Base-by-base conservation (phyloP, 2,329 filamentous ascomycete species). In the Bertia moriformis region DNA sequence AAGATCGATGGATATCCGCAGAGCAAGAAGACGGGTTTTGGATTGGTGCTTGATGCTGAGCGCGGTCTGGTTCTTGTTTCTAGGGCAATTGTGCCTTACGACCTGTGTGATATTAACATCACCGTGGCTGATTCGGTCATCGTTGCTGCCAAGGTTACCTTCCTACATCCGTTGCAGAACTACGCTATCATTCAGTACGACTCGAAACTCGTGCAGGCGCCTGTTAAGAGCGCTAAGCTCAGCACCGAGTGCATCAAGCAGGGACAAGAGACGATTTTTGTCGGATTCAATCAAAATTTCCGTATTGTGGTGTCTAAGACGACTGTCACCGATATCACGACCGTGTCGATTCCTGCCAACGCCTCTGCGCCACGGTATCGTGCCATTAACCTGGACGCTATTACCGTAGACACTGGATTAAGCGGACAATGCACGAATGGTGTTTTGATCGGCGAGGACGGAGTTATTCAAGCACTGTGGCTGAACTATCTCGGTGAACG, bases 1-100 rank as follows among this genome's bases (percentile, higher is more conserved):
- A 96, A 96, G 66, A 71, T 98, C 7, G 91, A 98, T 55, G 91
- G 91, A n/a, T 98, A 94, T 56, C 93, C 91, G 4, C 85, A 91
- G 57, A 86, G 91, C 47, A 73, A 87, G 38, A 91, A 93, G 61
- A 91, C 87, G 63, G 91, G 91, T 1, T 95, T 94, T 68, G 91
- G 91, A 29, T 65, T 98, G 27, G 89, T 98, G n/a, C 84, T 98
- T 44, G 91, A 98, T 59, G 91, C 93, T 1, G 86, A 93, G 43
- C 89, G 95, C 62, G 91, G 91, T 14, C 69, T 98, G 14, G 91
- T 98, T 4, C 73, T 96, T 43, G 89, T 96, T 40, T 96, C 91
- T 1, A 69, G 91, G 53, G 89, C 93, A 2, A 86, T 95, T 45
- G 83, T 98, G 15, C 91, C 91, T 2, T 95, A 95, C 53, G 87